Base-by-base conservation (phyloP, 495 filamentous ascomycete genomes). In the Hypoxylon cercidicola region DNA sequence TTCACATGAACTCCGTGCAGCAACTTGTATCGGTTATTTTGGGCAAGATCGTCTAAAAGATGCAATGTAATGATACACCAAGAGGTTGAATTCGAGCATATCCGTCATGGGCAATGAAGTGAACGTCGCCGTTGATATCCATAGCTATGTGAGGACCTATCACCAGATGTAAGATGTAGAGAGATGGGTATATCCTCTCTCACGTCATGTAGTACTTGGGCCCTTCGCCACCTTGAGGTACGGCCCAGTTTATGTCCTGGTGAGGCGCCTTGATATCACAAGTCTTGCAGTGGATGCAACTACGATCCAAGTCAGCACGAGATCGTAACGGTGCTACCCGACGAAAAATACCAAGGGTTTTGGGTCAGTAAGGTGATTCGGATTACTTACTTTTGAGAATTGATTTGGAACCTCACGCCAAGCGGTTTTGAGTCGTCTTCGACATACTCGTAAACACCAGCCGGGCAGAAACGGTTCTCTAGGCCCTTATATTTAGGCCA, bases 271-370 rank as follows among this genome's bases (percentile, higher is more conserved):
- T 99, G 76, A 99, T 98, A 77, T 99, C 95, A 73, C 95, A 99
- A 3, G 95, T 98, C 85, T 99, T 99, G 82, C 95, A 99, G 77
- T 99, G 95, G 55, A 99, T 95, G 75, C 95, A 99, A 76, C 93
- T 96, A 28, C 19, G 23, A 19, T 18, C 12, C 43, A 23, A 19
- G 57, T 72, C 40, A 70, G 62, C 28, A 64, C 15, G 5, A 16
- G 5, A 18, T 40, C 15, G 13, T 15, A 25, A n/a, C 1, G 11
- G 7, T 18, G 4, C 4, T 8, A 35, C 11, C 12, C 18, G 13
- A 40, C 21, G n/a, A n/a, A 18, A 52, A 35, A 15, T 9, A 19
- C 10, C 8, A 19, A n/a, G 4, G 28, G 23, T 18, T 6, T 32
- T 51, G 49, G 32, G 10, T 32, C 10, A 35, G 45, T 9, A 51